A percentile compares a stretch with the other conserved stretches of the same genome.
These are phyloP conservation scores for Hypericum androsaemum DNA, from an alignment of 345 rosid species.

Conservation along the genomic window DNA sequence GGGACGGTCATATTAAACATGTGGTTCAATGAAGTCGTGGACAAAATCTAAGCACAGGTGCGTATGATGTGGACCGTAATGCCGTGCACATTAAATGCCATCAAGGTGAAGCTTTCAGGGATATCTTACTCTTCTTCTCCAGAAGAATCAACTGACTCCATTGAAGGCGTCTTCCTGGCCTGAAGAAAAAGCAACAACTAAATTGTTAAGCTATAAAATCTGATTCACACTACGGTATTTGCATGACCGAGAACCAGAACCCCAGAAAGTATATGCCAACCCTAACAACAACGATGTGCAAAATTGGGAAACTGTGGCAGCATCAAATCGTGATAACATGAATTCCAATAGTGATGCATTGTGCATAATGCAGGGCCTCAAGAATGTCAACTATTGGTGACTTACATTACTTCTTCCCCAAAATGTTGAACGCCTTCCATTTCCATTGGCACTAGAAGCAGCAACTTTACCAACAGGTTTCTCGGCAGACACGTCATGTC, in stretches of 20 bases:
- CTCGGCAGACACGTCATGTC: conserved; percentile 50
- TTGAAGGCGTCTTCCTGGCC: conserved; percentile 75
- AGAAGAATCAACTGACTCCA: conserved; percentile 89
- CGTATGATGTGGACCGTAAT: too few relatives aligned
- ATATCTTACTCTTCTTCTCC: conserved; percentile 95
- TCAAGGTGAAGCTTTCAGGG: too few relatives aligned
- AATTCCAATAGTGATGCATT: neutral
- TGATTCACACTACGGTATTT: neutral
- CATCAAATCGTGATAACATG: conserved; percentile 1
- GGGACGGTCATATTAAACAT: too few relatives aligned
- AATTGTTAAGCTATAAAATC: conserved; percentile 7
- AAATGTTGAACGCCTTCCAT: conserved; percentile 56
- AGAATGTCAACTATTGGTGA: conserved; percentile 9
- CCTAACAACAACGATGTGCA: too few relatives aligned
- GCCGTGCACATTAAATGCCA: too few relatives aligned
- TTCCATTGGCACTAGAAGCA: conserved; percentile 46
- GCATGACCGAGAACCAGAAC: conserved; percentile 4
- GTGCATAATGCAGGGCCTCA: conserved; percentile 1
- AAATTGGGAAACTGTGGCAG: too few relatives aligned
- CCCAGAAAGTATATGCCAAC: conserved; percentile 5
- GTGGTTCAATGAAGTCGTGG: too few relatives aligned
- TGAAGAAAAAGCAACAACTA: conserved; percentile 26
- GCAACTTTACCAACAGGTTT: conserved; percentile 51
- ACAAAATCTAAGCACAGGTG: too few relatives aligned
- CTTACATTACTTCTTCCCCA: conserved; percentile 95